Evolutionary conservation across 306 rosid species (phyloP).

Genomic region (Pyrus betulifolia): DNA sequence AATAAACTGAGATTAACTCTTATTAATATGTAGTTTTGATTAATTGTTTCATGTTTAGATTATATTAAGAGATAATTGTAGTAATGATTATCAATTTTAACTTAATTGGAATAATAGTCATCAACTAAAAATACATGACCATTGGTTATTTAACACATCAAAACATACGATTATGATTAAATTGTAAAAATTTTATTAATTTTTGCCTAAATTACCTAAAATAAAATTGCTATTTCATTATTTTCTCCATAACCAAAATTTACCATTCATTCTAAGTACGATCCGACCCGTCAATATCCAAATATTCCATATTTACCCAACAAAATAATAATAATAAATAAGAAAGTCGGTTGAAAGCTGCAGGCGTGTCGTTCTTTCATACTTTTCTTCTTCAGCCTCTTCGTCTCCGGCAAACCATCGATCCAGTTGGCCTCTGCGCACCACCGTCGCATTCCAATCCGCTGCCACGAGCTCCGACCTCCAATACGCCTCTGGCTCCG

Average conservation of each 20-base stretch:
- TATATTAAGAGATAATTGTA: too few species aligned
- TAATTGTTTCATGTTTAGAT: too few species aligned
- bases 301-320: not conserved
- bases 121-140: too few species aligned
- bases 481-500: not conserved
- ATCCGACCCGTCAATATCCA: not conserved
- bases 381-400: not conserved
- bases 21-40: too few species aligned
- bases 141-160: too few species aligned
- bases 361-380: not conserved
- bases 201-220: too few species aligned
- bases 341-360: not conserved
- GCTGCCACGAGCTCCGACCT: not conserved
- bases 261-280: too few species aligned
- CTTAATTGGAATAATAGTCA: rapidly evolving
- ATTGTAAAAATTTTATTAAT: too few species aligned
- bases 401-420: conserved; percentile 4
- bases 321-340: not conserved
- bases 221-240: not conserved
- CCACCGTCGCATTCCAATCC: conserved; percentile 7
- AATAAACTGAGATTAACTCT: too few species aligned
- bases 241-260: not conserved
- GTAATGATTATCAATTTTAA: too few species aligned
- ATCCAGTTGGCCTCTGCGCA: not conserved
- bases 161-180: too few species aligned